Base-by-base conservation (phyloP, 495 filamentous ascomycete genomes). In the Penicillium taxi region DNA sequence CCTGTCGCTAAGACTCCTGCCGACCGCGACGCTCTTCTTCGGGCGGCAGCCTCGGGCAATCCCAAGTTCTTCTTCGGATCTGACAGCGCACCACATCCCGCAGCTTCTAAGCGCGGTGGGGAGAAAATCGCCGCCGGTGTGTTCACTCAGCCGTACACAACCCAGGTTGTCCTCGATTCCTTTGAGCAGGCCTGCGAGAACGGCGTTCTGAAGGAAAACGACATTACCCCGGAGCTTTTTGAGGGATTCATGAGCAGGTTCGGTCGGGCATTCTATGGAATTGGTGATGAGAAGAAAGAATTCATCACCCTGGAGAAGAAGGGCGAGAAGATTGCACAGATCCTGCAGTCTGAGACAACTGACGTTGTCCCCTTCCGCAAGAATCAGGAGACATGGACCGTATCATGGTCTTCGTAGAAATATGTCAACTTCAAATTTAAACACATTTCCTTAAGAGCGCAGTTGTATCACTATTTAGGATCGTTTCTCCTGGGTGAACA, bases 71-170 rank as follows among this genome's bases (percentile, higher is more conserved):
- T 94, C 70, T 76, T 94, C 38, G 61, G 68, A 45, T 69, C 53
- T 20, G 81, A 86, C 52, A 77, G 73, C 28, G 82, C 82, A 20
- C 89, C 90, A 15, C 89, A 96, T 63, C 79, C 81, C 6, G 72
- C 80, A 9, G 55, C 60, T 9, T 76, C 81, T 32, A 95, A 94
- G 67, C 72, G 77, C 39, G 75, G 71, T 38, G 67, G 59, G 31
- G 67, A 68, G 33, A 82, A 73, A 60, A 60, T 70, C n/a, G 84
- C 86, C 4, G 86, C 84, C 4, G 88, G 90, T 16, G 81, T 90
- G 5, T 95, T 93, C 64, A 94, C 88, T 6, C 88, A 95, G 57
- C 82, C 84, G n/a, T 85, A 79, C 51, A 79, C 77, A n/a, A 78
- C 84, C 9, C 77, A 81, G 37, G 68, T 82, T 18, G 82, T 90